phyloP scores from a whole-genome alignment of 2,329 filamentous ascomycete species.

The Chrysosporium keratinophilum region DNA sequence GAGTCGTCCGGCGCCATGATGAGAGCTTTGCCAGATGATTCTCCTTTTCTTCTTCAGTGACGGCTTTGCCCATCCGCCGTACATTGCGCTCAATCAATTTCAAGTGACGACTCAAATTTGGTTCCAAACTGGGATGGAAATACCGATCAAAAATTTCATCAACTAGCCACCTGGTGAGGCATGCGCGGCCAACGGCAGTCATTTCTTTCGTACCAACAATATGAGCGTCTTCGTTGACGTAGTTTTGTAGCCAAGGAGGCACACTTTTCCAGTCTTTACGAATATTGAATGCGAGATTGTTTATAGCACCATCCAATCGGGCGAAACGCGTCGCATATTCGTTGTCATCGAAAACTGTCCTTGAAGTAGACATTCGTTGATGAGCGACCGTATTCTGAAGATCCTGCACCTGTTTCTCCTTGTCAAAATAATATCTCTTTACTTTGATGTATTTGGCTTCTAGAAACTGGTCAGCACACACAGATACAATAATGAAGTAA shows the following conservation, averaged over 20 bases:
- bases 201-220: constrained; percentile 91
- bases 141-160: constrained; percentile 84
- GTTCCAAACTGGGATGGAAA: constrained; percentile 83
- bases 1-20: constrained; percentile 83
- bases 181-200: constrained; percentile 84
- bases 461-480: constrained; percentile 29
- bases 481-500: not conserved
- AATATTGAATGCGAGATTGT: constrained; percentile 90
- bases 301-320: constrained; percentile 84
- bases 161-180: constrained; percentile 80
- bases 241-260: constrained; percentile 67
- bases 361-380: constrained; percentile 86
- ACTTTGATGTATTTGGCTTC: constrained; percentile 97
- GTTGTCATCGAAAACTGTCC: constrained; percentile 87
- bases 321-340: constrained; percentile 86
- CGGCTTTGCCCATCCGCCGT: constrained; percentile 60
- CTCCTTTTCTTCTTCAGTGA: constrained; percentile 77
- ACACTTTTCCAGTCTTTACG: constrained; percentile 84
- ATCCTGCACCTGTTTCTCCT: constrained; percentile 79
- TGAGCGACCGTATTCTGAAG: constrained; percentile 96
- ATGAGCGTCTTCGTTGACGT: constrained; percentile 75
- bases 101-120: constrained; percentile 61
- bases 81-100: constrained; percentile 85
- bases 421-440: constrained; percentile 93
- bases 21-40: constrained; percentile 78